These are phyloP conservation scores for Paramecium tetraurelia DNA, from an alignment of 73 alveolate genomes.

Conservation along the genomic window DNA sequence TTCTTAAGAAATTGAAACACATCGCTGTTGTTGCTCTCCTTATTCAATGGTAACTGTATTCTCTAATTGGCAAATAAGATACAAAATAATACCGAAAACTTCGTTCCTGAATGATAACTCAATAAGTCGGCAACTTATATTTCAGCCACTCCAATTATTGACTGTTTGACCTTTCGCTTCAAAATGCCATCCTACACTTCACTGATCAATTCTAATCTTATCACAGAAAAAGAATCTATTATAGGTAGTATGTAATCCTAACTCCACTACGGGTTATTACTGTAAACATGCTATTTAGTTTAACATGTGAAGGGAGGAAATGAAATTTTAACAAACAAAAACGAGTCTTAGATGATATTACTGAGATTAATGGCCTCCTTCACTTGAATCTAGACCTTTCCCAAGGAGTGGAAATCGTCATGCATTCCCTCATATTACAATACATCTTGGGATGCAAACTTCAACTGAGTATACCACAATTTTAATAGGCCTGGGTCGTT, in stretches of 20 bases:
- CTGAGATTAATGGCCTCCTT: not conserved
- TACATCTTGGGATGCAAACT: not conserved
- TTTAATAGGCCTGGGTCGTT: not conserved
- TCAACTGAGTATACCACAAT: not conserved
- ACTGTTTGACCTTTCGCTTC: not conserved
- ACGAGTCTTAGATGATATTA: conserved; percentile 12
- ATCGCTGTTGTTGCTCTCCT: not conserved
- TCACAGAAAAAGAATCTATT: not conserved
- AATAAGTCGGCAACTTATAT: not conserved
- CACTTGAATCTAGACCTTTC: not conserved
- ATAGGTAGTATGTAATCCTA: conserved; percentile 27
- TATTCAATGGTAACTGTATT: not conserved
- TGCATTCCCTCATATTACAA: not conserved
- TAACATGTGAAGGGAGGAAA: conserved; percentile 1
- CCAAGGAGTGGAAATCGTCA: conserved; percentile 28
- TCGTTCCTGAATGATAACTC: conserved; percentile 31
- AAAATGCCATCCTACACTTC: conserved; percentile 25
- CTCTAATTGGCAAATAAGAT: not conserved
- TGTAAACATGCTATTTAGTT: conserved; percentile 31
- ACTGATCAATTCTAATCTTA: not conserved
- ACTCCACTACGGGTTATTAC: conserved; percentile 17
- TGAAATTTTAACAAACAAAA: not conserved
- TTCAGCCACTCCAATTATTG: conserved; percentile 33
- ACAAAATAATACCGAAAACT: not conserved
- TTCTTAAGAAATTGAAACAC: not conserved